Conservation (phyloP, 2,329 filamentous ascomycete species). For the Ophiostoma triangulosporum region DNA sequence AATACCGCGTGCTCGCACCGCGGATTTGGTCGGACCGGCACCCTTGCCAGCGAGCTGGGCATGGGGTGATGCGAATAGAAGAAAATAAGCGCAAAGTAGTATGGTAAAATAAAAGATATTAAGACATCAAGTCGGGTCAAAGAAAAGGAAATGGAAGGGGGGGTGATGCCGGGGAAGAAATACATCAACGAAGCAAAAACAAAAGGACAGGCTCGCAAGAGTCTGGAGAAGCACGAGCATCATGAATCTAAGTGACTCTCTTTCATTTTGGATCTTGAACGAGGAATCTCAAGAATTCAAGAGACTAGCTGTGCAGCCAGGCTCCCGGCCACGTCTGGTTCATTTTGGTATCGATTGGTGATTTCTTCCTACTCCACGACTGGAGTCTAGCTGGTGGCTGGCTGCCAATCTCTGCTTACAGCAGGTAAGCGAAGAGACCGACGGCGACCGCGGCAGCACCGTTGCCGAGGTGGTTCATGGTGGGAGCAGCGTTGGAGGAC, state of each 20-base stretch:
- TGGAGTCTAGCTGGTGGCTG: background rate
- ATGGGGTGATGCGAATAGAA: background rate
- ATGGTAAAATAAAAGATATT: background rate
- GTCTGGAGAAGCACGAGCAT: background rate
- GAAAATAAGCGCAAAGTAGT: background rate
- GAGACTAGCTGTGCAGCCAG: background rate
- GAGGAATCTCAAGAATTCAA: background rate
- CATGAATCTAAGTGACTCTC: background rate
- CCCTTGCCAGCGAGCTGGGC: background rate
- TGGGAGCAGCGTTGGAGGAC: conserved; percentile 17
- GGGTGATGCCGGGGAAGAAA: background rate
- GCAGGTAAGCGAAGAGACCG: conserved; percentile 38
- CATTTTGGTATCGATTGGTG: background rate
- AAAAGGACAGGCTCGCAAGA: background rate
- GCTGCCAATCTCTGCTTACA: conserved; percentile 22
- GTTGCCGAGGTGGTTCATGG: conserved; percentile 26
- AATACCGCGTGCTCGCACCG: conserved; percentile 8
- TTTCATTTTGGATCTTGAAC: background rate
- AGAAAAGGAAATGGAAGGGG: background rate
- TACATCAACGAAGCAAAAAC: background rate
- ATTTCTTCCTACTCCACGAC: background rate
- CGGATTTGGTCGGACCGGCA: conserved; percentile 6
- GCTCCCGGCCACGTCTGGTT: conserved; percentile 1
- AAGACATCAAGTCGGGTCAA: conserved; percentile 7
- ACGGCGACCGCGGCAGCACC: conserved; percentile 36